These are phyloP conservation scores for Raffaelea albimanens DNA, from an alignment of 2,329 filamentous ascomycete genomes.

Conservation along the genomic window DNA sequence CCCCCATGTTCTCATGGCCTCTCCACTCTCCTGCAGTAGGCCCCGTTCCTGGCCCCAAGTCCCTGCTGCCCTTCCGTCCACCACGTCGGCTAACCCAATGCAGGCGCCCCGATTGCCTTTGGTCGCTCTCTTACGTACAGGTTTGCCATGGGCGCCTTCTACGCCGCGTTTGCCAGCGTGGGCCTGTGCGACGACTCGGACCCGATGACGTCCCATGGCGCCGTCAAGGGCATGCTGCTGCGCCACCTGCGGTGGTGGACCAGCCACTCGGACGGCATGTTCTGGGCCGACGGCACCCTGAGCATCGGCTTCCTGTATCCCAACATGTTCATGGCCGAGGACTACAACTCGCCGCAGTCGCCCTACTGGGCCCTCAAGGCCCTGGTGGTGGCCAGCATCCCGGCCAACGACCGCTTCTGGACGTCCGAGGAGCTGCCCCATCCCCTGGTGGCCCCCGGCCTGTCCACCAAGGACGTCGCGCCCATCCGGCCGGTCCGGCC, in stretches of 20 bases:
- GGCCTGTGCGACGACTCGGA: conserved; percentile 21
- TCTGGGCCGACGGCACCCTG: conserved; percentile 31
- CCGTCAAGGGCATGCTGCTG: conserved; percentile 31
- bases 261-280: conserved; percentile 23
- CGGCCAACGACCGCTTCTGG: conserved; percentile 34
- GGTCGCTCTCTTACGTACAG: conserved; percentile 35
- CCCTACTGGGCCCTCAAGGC: conserved; percentile 45
- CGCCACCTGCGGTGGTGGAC: conserved; percentile 35
- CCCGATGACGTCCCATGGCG: conserved; percentile 22
- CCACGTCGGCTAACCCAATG: too few relatives aligned
- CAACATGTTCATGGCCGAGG: conserved; percentile 46
- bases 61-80: background rate
- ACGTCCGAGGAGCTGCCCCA: conserved; percentile 24
- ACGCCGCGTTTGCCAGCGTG: conserved; percentile 26
- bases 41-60: too few relatives aligned
- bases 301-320: conserved; percentile 26
- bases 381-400: conserved; percentile 30
- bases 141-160: conserved; percentile 33
- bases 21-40: too few relatives aligned
- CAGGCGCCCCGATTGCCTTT: conserved; percentile 34
- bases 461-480: background rate
- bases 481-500: conserved; percentile 1
- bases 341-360: conserved; percentile 49
- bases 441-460: conserved; percentile 10
- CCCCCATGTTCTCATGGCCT: too few relatives aligned